Evolutionary conservation across 768 basidiomycete genomes (phyloP).

Genomic region (Podaxis mareebaensis): DNA sequence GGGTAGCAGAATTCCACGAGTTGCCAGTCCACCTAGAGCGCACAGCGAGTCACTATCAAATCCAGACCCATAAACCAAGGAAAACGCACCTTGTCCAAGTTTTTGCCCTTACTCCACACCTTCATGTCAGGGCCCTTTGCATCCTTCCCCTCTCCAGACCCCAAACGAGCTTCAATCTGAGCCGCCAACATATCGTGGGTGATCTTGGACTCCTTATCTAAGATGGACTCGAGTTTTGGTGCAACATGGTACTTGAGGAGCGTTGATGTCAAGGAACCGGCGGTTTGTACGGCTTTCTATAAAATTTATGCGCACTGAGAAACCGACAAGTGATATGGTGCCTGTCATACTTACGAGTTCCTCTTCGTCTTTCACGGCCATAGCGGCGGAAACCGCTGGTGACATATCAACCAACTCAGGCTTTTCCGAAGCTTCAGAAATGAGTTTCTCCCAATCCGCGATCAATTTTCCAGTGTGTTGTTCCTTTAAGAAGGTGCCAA

Average conservation of each 20-base stretch:
- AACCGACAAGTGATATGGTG: not conserved
- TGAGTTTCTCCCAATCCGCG: slow-evolving; percentile 77
- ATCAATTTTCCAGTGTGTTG: slow-evolving; percentile 82
- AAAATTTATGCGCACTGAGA: not conserved
- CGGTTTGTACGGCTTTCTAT: slow-evolving; percentile 78
- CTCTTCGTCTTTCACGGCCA: slow-evolving; percentile 89
- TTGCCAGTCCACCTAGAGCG: slow-evolving; percentile 78
- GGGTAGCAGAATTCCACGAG: slow-evolving; percentile 92
- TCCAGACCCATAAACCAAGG: slow-evolving; percentile 3
- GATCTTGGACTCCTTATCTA: slow-evolving; percentile 90
- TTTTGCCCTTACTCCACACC: slow-evolving; percentile 83
- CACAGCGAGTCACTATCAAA: slow-evolving; percentile 1
- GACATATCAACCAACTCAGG: slow-evolving; percentile 82
- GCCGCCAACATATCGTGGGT: slow-evolving; percentile 84
- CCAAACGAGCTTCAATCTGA: slow-evolving; percentile 86
- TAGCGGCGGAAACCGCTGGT: slow-evolving; percentile 69
- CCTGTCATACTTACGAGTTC: slow-evolving; percentile 68
- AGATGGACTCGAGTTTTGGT: slow-evolving; percentile 83
- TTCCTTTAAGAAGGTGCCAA: slow-evolving; percentile 84
- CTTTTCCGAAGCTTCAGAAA: slow-evolving; percentile 54
- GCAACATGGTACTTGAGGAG: slow-evolving; percentile 85
- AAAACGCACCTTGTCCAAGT: slow-evolving; percentile 67
- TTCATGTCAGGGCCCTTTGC: slow-evolving; percentile 90
- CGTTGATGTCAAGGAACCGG: slow-evolving; percentile 80
- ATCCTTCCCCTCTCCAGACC: slow-evolving; percentile 75